Base-by-base conservation (phyloP, 176 grass and related monocot genomes). In the Panicum miliaceum region DNA sequence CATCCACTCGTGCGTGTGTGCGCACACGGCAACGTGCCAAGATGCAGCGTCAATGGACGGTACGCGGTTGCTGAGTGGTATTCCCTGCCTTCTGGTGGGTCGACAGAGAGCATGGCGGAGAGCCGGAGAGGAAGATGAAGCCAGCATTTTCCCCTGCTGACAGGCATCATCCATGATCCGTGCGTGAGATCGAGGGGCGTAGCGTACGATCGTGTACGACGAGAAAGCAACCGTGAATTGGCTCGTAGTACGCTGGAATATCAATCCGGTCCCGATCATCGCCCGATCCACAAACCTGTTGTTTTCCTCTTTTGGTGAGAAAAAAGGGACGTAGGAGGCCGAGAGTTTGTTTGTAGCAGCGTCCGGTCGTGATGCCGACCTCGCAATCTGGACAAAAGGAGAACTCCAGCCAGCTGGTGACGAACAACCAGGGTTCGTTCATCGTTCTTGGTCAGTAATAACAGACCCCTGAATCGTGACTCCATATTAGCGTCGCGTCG, bases 81-180 rank as follows among this genome's bases (percentile, higher is more conserved):
- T 68, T 58, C 48, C 14, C 14, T 80, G 76, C 57, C 47, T 43
- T 81, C 12, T 67, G 84, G 77, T 86, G 79, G 69, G 69, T 75
- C 69, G 77, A 81, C 77, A 86, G n/a, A 26, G 36, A 41, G 10
- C 2, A 58, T 23, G 56, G 3, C 26, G 11, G 41, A 20, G 29
- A 1, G 12, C 25, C n/a, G n/a, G n/a, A 5, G 45, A 29, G 27
- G 34, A 34, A 18, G 47, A 38, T 25, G 14, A 41, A 16, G n/a
- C 8, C 0, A 85, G 22, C 14, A 1, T 27, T 54, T 75, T 73
- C 8, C 67, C 43, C 40, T 4, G 19, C 4, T 23, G 38, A 13
- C 0, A 19, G 22, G 37, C 38, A 43, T 12, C 63, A 9, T 8
- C 1, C 38, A 70, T 9, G 50, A 69, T 81, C 78, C 62, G 2